Base-by-base conservation (phyloP, 2,329 filamentous ascomycete species). In the Arthrobotrys iridis region DNA sequence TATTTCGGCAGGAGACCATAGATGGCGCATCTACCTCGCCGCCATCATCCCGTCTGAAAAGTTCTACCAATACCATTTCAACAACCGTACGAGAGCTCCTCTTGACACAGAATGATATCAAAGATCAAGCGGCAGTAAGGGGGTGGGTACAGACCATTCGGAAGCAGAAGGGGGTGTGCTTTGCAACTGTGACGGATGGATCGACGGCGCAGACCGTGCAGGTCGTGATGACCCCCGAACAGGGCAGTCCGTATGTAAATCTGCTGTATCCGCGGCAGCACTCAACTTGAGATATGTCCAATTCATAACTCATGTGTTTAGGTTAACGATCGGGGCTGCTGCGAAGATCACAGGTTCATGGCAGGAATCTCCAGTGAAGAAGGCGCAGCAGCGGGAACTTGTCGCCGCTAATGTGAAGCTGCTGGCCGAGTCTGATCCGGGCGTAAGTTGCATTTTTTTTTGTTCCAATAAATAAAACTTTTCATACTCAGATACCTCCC, bases 181-280 rank as follows among this genome's bases (percentile, higher is more conserved):
- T 99, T 83, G 90, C 93, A 60, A 88, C 93, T 73, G 85, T 98
- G 60, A 90, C 90, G 8, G 95, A 99, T 84, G 95, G 95, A 46
- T 96, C 93, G 10, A 93, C 91, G 43, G 85, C 92, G 78, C 85
- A 89, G 76, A 85, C 92, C 26, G 82, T 98, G 65, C 95, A 99
- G 83, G 92, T 90, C 48, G 88, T 97, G 50, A 84, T 97, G 78
- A 88, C 88, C 64, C 90, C 91, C 77, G 85, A 87, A 50, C 86
- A 93, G 80, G 89, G 90, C 78, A 85, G 89, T 82, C 88, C 89
- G 92, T 96, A 86, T 81, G 89, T 85, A 78, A 64, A 76, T 66
- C 79, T 18, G 15, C 7, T 46, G 41, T 15, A 55, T 10, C 8
- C 20, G 6, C 41, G 8, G 18, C 41, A 46, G 15, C 41, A 6